These are phyloP conservation scores for Pascua guehoae DNA, from an alignment of 1,284 basidiomycete genomes.

Conservation along the genomic window DNA sequence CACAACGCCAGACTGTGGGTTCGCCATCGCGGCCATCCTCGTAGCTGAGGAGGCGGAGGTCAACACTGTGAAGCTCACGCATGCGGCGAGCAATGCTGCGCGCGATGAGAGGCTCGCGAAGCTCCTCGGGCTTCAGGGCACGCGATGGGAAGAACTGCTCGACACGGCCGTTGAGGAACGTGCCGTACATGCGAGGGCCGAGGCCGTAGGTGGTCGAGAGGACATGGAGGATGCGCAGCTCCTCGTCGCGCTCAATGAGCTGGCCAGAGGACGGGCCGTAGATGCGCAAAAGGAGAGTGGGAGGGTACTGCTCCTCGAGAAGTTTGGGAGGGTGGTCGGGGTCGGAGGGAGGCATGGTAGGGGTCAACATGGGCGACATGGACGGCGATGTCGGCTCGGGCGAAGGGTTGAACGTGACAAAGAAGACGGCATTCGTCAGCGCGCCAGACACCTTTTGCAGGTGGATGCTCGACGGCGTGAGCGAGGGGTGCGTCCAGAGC, in stretches of 20 bases:
- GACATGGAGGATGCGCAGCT: conserved; percentile 79
- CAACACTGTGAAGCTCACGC: conserved; percentile 88
- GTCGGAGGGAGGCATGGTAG: conserved; percentile 42
- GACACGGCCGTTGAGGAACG: conserved; percentile 85
- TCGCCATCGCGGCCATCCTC: conserved; percentile 58
- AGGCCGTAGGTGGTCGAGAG: conserved; percentile 81
- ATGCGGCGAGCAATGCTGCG: conserved; percentile 82
- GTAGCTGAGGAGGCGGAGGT: conserved; percentile 62
- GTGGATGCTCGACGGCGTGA: conserved; percentile 54
- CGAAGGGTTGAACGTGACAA: conserved; percentile 60
- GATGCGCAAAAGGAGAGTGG: conserved; percentile 76
- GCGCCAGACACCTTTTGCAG: conserved; percentile 83
- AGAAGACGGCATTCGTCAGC: conserved; percentile 90
- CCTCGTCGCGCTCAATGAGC: conserved; percentile 77
- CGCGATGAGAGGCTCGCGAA: conserved; percentile 70
- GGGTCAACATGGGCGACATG: conserved; percentile 47
- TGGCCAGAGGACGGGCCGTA: conserved; percentile 81
- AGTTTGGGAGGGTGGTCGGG: conserved; percentile 34
- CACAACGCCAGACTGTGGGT: conserved; percentile 57
- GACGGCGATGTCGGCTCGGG: conserved; percentile 40
- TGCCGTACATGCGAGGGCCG: conserved; percentile 86
- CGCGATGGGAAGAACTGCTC: conserved; percentile 90
- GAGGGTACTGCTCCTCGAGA: conserved; percentile 45
- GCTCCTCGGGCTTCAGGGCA: conserved; percentile 68
- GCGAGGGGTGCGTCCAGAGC: conserved; percentile 46